Base-by-base conservation (phyloP, 2,329 filamentous ascomycete species). In the Alternaria gansuensis region DNA sequence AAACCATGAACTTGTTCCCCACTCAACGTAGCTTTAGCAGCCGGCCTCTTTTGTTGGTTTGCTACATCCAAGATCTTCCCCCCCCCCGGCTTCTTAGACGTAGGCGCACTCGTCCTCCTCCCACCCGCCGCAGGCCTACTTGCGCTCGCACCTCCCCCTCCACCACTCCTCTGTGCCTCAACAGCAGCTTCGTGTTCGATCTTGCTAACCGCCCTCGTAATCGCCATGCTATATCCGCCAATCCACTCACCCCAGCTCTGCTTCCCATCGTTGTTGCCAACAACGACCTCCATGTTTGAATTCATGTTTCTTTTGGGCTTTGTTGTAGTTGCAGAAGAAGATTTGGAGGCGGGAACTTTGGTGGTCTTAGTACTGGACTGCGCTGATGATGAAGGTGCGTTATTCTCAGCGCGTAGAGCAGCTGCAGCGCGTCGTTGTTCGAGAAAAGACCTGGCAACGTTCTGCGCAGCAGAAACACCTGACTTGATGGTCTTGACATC, bases 241-340 rank as follows among this genome's bases (percentile, higher is more conserved):
- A 77, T 75, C 75, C 75, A 77, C 50, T 77, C 75, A 7, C 72
- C 61, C 75, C 75, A 77, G 33, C 70, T 70, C 64, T 74, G 64
- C 50, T 72, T 71, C 0, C 66, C 66, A 0, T 54, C 63, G 3
- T 51, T 62, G 4, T 57, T 53, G 4, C 67, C 66, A 2, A 54
- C 63, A 2, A 49, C 54, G 6, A 68, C 58, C n/a, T 70, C 67
- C 53, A 66, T 39, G 3, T 56, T 66, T 5, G 64, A 60, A 13
- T 51, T 64, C 23, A 55, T 36, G 4, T 24, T 64, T 6, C 59
- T 60, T 9, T 52, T 48, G 0, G 59, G 60, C 10, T 56, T 62
- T 14, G 64, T 14, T 34, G 44, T 51, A 1, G 49, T n/a, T 3
- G 26, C n/a, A 39, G 48, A 37, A 2, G 34, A 48, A 34, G 21